Percentiles rank a stretch among this genome's conserved stretches.
Conservation (phyloP, 2,329 filamentous ascomycete genomes). For the Nothophaeocryptopus gaeumannii region DNA sequence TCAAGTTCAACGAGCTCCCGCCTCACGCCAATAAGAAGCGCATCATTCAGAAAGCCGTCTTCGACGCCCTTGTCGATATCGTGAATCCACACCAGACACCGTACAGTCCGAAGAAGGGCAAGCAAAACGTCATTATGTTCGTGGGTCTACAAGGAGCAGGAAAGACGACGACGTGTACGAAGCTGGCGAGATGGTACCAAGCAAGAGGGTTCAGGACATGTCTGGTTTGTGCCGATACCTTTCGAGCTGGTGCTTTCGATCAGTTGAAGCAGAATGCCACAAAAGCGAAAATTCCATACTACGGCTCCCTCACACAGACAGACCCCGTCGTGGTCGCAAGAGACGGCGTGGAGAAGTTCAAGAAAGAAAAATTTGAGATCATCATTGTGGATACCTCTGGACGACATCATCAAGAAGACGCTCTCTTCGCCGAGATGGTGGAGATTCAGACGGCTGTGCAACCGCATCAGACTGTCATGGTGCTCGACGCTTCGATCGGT, state of each 20-base stretch:
- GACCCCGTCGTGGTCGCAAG: slow-evolving; percentile 89
- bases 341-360: slow-evolving; percentile 98
- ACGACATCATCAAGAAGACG: slow-evolving; percentile 89
- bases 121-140: slow-evolving; percentile 98
- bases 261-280: slow-evolving; percentile 98
- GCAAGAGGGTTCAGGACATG: slow-evolving; percentile 89
- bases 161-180: slow-evolving; percentile 98
- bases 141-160: slow-evolving; percentile 95
- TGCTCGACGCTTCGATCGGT: slow-evolving; percentile 92
- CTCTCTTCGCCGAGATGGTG: slow-evolving; percentile 95
- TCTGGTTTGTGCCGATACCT: slow-evolving; percentile 95
- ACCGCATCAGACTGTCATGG: slow-evolving; percentile 97
- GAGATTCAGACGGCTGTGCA: slow-evolving; percentile 89
- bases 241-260: slow-evolving; percentile 96
- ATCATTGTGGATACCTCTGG: slow-evolving; percentile 98
- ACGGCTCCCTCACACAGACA: slow-evolving; percentile 91
- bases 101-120: slow-evolving; percentile 96
- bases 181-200: slow-evolving; percentile 91
- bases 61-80: slow-evolving; percentile 91
- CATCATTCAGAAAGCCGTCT: slow-evolving; percentile 95
- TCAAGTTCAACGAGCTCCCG: slow-evolving; percentile 93
- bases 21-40: slow-evolving; percentile 97
- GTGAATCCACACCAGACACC: slow-evolving; percentile 94
- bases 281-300: slow-evolving; percentile 98
- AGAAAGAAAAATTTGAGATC: slow-evolving; percentile 96